A percentile compares a stretch with the other conserved stretches of the same genome.
phyloP scores from a whole-genome alignment of 768 basidiomycete species.

The Lentinus brumalis region DNA sequence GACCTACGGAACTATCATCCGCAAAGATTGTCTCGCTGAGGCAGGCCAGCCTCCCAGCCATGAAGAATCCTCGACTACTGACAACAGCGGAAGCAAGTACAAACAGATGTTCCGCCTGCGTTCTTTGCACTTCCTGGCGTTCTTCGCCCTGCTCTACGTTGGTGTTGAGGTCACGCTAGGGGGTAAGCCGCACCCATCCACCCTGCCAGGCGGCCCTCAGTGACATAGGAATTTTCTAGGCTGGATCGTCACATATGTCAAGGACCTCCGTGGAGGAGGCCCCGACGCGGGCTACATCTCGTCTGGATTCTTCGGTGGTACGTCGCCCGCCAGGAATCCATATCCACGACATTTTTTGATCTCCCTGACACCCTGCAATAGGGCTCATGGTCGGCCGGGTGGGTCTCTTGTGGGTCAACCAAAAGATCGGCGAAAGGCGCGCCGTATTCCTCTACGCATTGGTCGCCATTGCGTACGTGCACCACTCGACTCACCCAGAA shows the following conservation, averaged over 20 bases:
- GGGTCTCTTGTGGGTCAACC: slow-evolving; percentile 26
- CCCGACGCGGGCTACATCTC: slow-evolving; percentile 43
- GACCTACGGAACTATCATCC: background rate
- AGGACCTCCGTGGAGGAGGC: slow-evolving; percentile 39
- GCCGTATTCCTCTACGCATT: slow-evolving; percentile 30
- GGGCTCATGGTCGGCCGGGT: slow-evolving; percentile 30
- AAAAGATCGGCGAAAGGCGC: slow-evolving; percentile 29
- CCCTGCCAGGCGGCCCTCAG: background rate
- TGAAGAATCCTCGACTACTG: slow-evolving; percentile 26
- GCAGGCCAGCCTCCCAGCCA: slow-evolving; percentile 20
- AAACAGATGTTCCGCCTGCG: slow-evolving; percentile 36
- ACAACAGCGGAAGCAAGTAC: slow-evolving; percentile 30
- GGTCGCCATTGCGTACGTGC: slow-evolving; percentile 27
- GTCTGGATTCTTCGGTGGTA: slow-evolving; percentile 43
- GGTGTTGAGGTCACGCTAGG: slow-evolving; percentile 46
- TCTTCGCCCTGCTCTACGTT: slow-evolving; percentile 44
- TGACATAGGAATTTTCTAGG: slow-evolving; percentile 23
- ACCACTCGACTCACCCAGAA: background rate
- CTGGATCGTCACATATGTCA: slow-evolving; percentile 49
- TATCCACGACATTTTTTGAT: too few species aligned
- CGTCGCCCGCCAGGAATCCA: background rate
- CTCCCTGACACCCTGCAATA: background rate
- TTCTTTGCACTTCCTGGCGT: slow-evolving; percentile 41
- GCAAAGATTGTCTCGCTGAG: slow-evolving; percentile 32
- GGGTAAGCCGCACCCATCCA: slow-evolving; percentile 25